Evolutionary conservation across 2,329 filamentous ascomycete species (phyloP), one percentile per base, ranked within the genome.

Genomic region (Teratosphaeria gauchensis): DNA sequence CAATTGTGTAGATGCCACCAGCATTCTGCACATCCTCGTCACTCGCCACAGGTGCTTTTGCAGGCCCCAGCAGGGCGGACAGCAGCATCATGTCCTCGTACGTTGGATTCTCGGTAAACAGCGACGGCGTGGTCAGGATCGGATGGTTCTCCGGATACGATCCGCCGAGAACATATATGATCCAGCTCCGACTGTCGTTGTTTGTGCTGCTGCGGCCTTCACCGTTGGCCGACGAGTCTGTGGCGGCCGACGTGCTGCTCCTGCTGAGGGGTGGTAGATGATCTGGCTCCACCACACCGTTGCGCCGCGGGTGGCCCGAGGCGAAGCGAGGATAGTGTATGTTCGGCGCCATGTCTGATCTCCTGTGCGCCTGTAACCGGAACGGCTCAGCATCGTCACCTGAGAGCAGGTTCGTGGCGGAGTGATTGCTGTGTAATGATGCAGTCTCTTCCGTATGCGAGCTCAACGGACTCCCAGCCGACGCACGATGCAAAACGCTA

Each of bases 1-100:
- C 73, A 55, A 87, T 78, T 30, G 73, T 77, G 70, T 82, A 86
- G 8, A 86, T 65, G 2, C 85, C 85, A 21, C 83, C 82, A 16
- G 85, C 83, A 52, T 80, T 78, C 56, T 81, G 80, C 30, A 88
- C 78, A 65, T 88, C 85, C 58, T 84, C 82, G 61, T 84, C 80
- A 58, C 79, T 83, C 19, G 85, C 85, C 55, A 88, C 85, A 2
- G 85, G 85, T 2, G 85, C 84, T 67, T 88, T 88, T 3, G 82
- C 85, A 54, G 85, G 85, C 1, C 85, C 85, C 16, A 88, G 75
- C 11, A 88, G 77, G 12, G 84, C 84, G 12, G 84, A 86, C 3
- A 88, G 77, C 52, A 88, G 74, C 69, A 87, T 81, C 85, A 88
- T 88, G 64, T 88, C 85, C 71, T 88, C 85, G 66, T 88, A 88